A percentile compares a stretch with the other conserved stretches of the same genome.
phyloP scores from a whole-genome alignment of 176 grass and related monocot species.

The Phoenix roebelenii region DNA sequence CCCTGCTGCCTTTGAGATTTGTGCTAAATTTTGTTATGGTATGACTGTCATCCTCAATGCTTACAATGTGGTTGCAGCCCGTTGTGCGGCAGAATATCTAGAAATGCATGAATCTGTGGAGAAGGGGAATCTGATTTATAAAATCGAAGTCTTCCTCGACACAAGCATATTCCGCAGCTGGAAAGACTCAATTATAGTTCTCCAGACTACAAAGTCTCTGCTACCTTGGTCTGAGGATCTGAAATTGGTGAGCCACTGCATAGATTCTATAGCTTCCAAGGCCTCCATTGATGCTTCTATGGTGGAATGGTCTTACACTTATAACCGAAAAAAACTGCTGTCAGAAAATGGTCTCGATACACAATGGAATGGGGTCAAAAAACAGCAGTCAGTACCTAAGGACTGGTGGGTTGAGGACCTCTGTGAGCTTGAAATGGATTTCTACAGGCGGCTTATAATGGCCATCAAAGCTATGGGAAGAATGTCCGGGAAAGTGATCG shows the following conservation, averaged over 20 bases:
- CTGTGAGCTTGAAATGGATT: constrained; percentile 63
- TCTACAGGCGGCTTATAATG: constrained; percentile 61
- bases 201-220: constrained; percentile 80
- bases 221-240: constrained; percentile 89
- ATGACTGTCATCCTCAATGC: constrained; percentile 81
- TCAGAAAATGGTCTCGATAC: constrained; percentile 51
- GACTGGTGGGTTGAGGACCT: constrained; percentile 98
- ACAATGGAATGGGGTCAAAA: constrained; percentile 62
- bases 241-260: constrained; percentile 76
- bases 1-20: constrained; percentile 78
- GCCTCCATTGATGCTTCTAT: constrained; percentile 65
- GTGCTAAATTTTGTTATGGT: constrained; percentile 92
- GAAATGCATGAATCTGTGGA: constrained; percentile 91
- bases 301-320: constrained; percentile 91
- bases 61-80: constrained; percentile 71
- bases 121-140: constrained; percentile 95
- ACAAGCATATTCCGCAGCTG: constrained; percentile 77
- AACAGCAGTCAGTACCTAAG: constrained; percentile 60
- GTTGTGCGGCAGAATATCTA: constrained; percentile 84
- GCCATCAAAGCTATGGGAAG: constrained; percentile 61
- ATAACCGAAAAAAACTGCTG: constrained; percentile 76
- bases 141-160: constrained; percentile 80
- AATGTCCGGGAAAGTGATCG: constrained; percentile 53
- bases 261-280: constrained; percentile 87
- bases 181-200: constrained; percentile 93